Conservation (phyloP, 371 early-diverging fungal genomes). For the Parasitella parasitica region DNA sequence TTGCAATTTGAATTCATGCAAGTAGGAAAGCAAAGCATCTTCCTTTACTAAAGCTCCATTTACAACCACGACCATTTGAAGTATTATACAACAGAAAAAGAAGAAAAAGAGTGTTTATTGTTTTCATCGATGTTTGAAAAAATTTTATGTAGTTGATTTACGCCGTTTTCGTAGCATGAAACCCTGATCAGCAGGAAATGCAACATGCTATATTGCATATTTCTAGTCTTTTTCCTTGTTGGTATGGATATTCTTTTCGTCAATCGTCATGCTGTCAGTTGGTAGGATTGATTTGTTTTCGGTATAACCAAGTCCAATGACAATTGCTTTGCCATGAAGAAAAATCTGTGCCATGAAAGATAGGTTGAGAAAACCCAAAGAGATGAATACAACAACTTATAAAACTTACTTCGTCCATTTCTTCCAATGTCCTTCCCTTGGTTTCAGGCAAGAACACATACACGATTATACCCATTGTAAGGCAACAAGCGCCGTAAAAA, state of each 20-base stretch:
- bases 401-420: conserved; percentile 40
- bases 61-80: too few relatives aligned
- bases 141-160: too few relatives aligned
- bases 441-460: conserved; percentile 57
- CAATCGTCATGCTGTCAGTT: background rate
- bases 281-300: background rate
- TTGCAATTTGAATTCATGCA: too few relatives aligned
- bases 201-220: too few relatives aligned
- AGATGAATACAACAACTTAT: too few relatives aligned
- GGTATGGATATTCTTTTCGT: background rate
- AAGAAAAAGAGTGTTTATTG: background rate
- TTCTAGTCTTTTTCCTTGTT: background rate
- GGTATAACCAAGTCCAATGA: background rate
- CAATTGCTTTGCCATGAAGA: background rate
- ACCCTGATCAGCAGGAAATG: too few relatives aligned
- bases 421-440: conserved; percentile 55
- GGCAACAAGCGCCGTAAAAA: conserved; percentile 48
- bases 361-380: too few relatives aligned
- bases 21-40: too few relatives aligned
- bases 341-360: background rate
- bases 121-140: background rate
- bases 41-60: too few relatives aligned
- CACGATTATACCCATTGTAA: conserved; percentile 16
- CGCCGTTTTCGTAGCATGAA: too few relatives aligned
- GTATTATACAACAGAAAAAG: too few relatives aligned